These are phyloP conservation scores for Striga asiatica DNA, from an alignment of 257 asterid species.

Conservation along the genomic window DNA sequence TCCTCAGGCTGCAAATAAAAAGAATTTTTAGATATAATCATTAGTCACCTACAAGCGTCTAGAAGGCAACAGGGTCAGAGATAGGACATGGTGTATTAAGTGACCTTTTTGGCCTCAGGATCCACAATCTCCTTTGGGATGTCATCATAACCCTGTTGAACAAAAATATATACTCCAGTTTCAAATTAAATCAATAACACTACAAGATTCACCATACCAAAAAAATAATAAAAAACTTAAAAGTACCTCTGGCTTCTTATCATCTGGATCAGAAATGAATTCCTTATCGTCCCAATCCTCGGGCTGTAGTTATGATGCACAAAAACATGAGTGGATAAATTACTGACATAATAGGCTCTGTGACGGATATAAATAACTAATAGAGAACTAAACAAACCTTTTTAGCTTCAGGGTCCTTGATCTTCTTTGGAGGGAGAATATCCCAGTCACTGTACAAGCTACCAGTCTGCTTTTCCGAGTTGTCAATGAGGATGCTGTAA, in stretches of 20 bases:
- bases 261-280: constrained; percentile 77
- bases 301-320: constrained; percentile 37
- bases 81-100: neutral
- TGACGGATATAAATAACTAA: neutral
- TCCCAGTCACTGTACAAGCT: constrained; percentile 85
- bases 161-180: neutral
- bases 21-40: neutral
- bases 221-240: neutral
- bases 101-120: constrained; percentile 80
- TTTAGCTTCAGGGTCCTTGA: constrained; percentile 87
- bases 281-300: constrained; percentile 95
- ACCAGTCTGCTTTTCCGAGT: constrained; percentile 78
- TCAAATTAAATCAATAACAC: neutral
- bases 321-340: neutral
- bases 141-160: constrained; percentile 74
- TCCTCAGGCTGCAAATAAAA: constrained; percentile 66
- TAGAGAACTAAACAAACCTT: constrained; percentile 30
- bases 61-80: neutral
- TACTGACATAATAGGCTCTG: neutral
- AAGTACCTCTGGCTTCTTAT: constrained; percentile 80
- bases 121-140: constrained; percentile 70
- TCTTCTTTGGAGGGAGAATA: constrained; percentile 66
- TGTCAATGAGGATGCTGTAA: constrained; percentile 78
- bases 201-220: neutral
- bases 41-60: neutral